Base-by-base conservation (phyloP, 768 basidiomycete species). In the Roridomyces roridus region DNA sequence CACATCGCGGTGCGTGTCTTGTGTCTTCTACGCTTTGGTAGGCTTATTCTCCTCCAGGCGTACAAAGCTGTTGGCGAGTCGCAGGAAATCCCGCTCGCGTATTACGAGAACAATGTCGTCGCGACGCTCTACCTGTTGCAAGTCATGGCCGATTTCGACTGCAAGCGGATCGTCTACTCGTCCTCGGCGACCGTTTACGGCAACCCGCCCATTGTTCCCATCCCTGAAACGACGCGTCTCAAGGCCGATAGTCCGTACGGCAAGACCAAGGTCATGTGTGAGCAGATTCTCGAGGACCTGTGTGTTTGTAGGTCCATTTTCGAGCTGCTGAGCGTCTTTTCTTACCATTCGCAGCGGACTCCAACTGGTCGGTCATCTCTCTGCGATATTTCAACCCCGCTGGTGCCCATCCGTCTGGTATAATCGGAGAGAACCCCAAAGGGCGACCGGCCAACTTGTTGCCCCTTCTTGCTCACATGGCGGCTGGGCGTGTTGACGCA, bases 301-400 rank as follows among this genome's bases (percentile, higher is more conserved):
- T 94, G 92, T 70, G 81, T 87, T 65, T 82, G n/a, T n/a, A n/a
- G n/a, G n/a, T n/a, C n/a, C n/a, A n/a, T n/a, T n/a, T n/a, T n/a
- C n/a, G n/a, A n/a, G n/a, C n/a, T n/a, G n/a, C n/a, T n/a, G n/a
- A n/a, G n/a, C n/a, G n/a, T n/a, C n/a, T n/a, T n/a, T n/a, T n/a
- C n/a, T n/a, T n/a, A n/a, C n/a, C n/a, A n/a, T n/a, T n/a, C n/a
- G n/a, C n/a, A n/a, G n/a, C 93, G 53, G 85, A 92, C 66, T 70
- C 79, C 59, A 79, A 75, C 61, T 96, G 92, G 92, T 79, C 86
- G 34, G 92, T 86, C 0, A 85, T 97, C 68, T 92, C 92, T 41
- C 79, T 98, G 61, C 84, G 97, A 51, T 99, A 98, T 76, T 99
- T 99, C 90, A 99, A 99, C 73, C 97, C 97, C 60, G 97, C 94